Evolutionary conservation across 352 stramenopile genomes (phyloP).

Genomic region (Aphanomyces astaci): DNA sequence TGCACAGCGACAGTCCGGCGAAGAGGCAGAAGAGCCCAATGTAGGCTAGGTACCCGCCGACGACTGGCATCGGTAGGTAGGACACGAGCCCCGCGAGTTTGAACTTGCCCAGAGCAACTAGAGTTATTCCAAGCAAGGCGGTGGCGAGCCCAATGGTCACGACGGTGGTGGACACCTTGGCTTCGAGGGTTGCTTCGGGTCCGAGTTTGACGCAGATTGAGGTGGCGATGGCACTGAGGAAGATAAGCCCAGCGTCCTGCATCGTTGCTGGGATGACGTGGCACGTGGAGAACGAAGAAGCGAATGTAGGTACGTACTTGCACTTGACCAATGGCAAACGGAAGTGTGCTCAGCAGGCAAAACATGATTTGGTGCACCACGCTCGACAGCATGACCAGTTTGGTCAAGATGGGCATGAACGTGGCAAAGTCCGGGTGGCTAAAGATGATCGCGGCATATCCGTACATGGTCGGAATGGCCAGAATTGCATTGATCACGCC

Average conservation of each 20-base stretch:
- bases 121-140: constrained; percentile 81
- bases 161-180: constrained; percentile 90
- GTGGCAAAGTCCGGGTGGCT: constrained; percentile 79
- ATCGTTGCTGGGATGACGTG: no score
- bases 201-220: constrained; percentile 81
- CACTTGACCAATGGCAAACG: constrained; percentile 96
- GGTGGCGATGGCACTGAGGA: constrained; percentile 91
- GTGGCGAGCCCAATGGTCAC: constrained; percentile 90
- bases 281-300: background rate
- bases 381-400: constrained; percentile 95
- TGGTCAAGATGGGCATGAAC: constrained; percentile 88
- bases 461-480: constrained; percentile 91
- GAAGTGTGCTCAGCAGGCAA: constrained; percentile 84
- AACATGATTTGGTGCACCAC: constrained; percentile 91
- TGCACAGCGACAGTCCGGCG: constrained; percentile 87
- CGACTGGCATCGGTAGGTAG: constrained; percentile 94
- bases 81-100: constrained; percentile 92
- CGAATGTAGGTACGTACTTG: constrained; percentile 65
- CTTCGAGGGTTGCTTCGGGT: constrained; percentile 46
- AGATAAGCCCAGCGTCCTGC: constrained; percentile 95
- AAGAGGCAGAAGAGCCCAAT: constrained; percentile 96
- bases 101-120: constrained; percentile 93
- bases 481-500: constrained; percentile 92
- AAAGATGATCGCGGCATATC: constrained; percentile 95
- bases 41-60: constrained; percentile 96